Base-by-base conservation (phyloP, 208 protist species). In the Acanthamoeba quina region DNA sequence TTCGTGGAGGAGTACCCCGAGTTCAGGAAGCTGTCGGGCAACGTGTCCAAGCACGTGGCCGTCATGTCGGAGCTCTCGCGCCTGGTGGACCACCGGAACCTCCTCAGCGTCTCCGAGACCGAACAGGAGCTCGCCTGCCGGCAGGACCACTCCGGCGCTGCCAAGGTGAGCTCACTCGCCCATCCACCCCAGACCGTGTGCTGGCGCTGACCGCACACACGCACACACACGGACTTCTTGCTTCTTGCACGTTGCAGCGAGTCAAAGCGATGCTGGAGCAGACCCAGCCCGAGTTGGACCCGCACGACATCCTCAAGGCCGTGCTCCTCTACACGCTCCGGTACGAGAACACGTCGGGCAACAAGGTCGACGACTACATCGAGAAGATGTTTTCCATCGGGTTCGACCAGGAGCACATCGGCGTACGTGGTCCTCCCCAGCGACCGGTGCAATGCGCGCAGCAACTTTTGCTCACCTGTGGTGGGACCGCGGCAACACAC, bases 101-200 rank as follows among this genome's bases (percentile, higher is more conserved):
- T 99, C 41, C 96, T 99, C 47, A 96, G 98, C 47, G 96, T 99
- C 10, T 99, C 98, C 7, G 98, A 99, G 62, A 92, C 99, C 17
- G 99, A 99, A 96, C 99, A 99, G 96, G 98, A 99, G 93, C 98
- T 99, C 94, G 97, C 97, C 19, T 97, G 96, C 56, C 49, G 31
- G 13, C 95, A 98, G 66, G 97, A 97, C 88, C 96, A 97, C 93
- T 96, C 86, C 68, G 96, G 96, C 24, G 97, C 98, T 95, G 97
- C 92, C 93, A 95, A 98, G 82, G 94, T 95, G n/a, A 6, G 26
- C n/a, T n/a, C 19, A 86, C 29, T 26, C 24, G 4, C 21, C 47
- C 31, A 58, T 83, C 72, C 29, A n/a, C 3, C 64, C 7, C 10
- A 1, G n/a, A 11, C 54, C 4, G 15, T 83, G 26, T 83, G 15